Evolutionary conservation across 2,329 filamentous ascomycete species (phyloP).

Genomic region (Diaporthe humulicola): DNA sequence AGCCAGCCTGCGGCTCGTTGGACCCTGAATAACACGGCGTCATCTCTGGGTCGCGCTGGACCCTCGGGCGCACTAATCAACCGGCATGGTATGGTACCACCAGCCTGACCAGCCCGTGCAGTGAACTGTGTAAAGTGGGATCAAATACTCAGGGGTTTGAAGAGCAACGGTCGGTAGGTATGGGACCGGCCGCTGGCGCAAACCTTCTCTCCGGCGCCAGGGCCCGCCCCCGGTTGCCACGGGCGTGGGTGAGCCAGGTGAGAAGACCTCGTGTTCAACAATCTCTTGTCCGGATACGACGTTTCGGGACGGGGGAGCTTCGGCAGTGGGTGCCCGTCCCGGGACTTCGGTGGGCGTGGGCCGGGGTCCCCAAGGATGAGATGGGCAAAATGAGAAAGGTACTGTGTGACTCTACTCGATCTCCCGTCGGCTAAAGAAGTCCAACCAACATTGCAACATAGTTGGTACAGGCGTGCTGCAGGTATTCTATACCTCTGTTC

Average conservation of each 20-base stretch:
- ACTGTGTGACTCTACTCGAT: background rate
- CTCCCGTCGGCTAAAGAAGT: constrained; percentile 21
- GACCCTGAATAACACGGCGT: constrained; percentile 28
- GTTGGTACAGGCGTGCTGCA: background rate
- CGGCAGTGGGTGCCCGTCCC: constrained; percentile 24
- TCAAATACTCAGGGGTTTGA: background rate
- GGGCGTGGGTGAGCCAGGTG: constrained; percentile 9
- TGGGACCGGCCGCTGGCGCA: constrained; percentile 25
- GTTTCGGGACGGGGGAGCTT: constrained; percentile 19
- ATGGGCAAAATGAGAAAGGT: background rate
- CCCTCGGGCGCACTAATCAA: constrained; percentile 6
- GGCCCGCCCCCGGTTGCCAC: constrained; percentile 17
- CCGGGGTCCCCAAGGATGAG: constrained; percentile 16
- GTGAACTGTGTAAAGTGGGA: constrained; percentile 20
- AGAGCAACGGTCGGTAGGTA: constrained; percentile 19
- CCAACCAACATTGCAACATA: constrained; percentile 1
- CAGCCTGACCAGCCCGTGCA: background rate
- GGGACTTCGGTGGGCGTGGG: constrained; percentile 16
- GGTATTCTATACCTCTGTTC: constrained; percentile 14
- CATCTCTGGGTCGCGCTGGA: constrained; percentile 3
- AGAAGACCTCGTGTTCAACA: constrained; percentile 17
- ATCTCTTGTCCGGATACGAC: constrained; percentile 21
- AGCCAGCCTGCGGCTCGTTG: constrained; percentile 17
- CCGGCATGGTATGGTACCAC: constrained; percentile 16
- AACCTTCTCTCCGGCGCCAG: constrained; percentile 28